Percentiles rank a stretch among this genome's conserved stretches.
phyloP scores from a whole-genome alignment of 1,284 basidiomycete genomes.

The Sporisorium scitamineum region DNA sequence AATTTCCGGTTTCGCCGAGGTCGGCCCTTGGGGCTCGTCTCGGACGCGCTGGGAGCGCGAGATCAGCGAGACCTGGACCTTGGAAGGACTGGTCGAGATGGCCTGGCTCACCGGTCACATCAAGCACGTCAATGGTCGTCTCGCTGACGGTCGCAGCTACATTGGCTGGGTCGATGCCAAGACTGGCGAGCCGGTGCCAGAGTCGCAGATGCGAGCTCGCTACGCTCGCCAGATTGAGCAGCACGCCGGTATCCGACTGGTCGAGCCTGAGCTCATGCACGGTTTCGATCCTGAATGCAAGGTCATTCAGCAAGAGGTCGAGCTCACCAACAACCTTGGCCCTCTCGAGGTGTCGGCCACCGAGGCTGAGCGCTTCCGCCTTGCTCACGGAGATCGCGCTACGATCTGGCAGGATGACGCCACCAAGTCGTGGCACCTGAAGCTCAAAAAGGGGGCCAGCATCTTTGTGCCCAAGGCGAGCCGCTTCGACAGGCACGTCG shows the following conservation, averaged over 20 bases:
- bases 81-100: conserved; percentile 90
- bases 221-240: conserved; percentile 94
- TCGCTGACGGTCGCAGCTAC: conserved; percentile 82
- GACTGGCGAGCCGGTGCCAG: conserved; percentile 92
- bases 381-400: conserved; percentile 95
- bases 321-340: conserved; percentile 95
- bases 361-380: conserved; percentile 94
- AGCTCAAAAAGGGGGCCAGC: conserved; percentile 97
- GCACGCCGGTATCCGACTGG: conserved; percentile 92
- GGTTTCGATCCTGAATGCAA: conserved; percentile 98
- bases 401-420: conserved; percentile 93
- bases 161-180: conserved; percentile 98
- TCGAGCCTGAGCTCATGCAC: conserved; percentile 95
- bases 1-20: conserved; percentile 94
- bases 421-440: conserved; percentile 85
- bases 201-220: conserved; percentile 91
- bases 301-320: conserved; percentile 94
- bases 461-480: conserved; percentile 94
- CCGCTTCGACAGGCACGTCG: conserved; percentile 92
- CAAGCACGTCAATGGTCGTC: conserved; percentile 95
- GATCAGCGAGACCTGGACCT: conserved; percentile 75
- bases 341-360: conserved; percentile 90
- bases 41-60: conserved; percentile 91
- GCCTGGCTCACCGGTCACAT: conserved; percentile 99
- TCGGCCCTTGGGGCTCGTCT: conserved; percentile 96